Percentiles rank a stretch among this genome's conserved stretches.
Conservation (phyloP, 2,329 filamentous ascomycete species). For the Trichoderma polysporum region DNA sequence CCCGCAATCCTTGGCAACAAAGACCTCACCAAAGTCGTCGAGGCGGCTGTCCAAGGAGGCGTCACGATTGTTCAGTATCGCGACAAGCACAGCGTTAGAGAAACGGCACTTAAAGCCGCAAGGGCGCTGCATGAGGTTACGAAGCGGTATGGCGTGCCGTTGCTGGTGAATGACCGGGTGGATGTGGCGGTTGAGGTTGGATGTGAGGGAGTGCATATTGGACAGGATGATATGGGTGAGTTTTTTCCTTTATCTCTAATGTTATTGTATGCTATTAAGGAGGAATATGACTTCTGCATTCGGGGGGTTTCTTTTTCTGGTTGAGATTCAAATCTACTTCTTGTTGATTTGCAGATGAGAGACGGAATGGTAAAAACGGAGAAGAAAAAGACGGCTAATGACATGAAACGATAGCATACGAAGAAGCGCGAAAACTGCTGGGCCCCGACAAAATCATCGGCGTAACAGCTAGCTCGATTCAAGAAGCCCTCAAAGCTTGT, state of each 20-base stretch:
- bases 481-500: conserved; percentile 72
- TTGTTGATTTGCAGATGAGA: neutral
- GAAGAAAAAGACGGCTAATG: neutral
- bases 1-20: conserved; percentile 72
- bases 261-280: neutral
- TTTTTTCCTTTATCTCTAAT: conserved; percentile 5
- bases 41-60: conserved; percentile 73
- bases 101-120: conserved; percentile 67
- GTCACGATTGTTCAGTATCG: conserved; percentile 86
- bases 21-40: conserved; percentile 71
- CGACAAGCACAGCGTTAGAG: conserved; percentile 80
- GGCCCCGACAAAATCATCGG: conserved; percentile 81
- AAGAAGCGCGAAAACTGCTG: conserved; percentile 67
- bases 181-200: conserved; percentile 83
- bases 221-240: conserved; percentile 87
- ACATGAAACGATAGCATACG: conserved; percentile 4
- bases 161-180: conserved; percentile 90
- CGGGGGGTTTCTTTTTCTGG: neutral
- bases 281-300: neutral
- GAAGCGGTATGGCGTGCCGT: conserved; percentile 64
- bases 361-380: neutral
- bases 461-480: conserved; percentile 73
- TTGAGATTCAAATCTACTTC: neutral
- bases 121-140: conserved; percentile 71
- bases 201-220: conserved; percentile 90